Evolutionary conservation across 192 early-diverging fungal species (phyloP).

Genomic region (Backusella circina): DNA sequence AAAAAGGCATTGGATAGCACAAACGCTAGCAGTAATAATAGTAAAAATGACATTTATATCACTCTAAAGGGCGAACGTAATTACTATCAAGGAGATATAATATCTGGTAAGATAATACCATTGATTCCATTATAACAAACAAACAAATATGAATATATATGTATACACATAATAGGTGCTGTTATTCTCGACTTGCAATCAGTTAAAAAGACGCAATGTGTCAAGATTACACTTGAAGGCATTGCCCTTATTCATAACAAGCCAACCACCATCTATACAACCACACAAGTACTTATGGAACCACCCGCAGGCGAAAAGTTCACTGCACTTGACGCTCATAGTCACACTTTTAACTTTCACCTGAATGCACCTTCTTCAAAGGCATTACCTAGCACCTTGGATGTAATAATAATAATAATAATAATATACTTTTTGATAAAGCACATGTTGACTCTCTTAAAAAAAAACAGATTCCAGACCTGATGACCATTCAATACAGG

Average conservation of each 20-base stretch:
- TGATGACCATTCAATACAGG: background rate
- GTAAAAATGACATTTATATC: conserved; percentile 1
- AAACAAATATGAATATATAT: background rate
- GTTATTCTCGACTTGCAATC: background rate
- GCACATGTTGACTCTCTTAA: background rate
- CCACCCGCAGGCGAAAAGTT: background rate
- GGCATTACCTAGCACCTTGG: background rate
- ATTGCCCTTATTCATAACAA: background rate
- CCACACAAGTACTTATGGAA: background rate
- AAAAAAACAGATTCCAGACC: background rate
- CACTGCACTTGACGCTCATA: background rate
- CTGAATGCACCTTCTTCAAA: background rate
- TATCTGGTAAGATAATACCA: background rate
- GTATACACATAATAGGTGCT: background rate
- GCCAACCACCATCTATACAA: background rate
- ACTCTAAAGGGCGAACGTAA: background rate
- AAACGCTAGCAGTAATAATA: background rate
- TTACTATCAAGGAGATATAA: background rate
- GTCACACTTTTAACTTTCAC: background rate
- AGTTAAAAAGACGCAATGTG: background rate
- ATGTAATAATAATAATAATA: too few relatives aligned
- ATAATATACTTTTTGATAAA: background rate
- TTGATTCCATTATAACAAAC: too few relatives aligned
- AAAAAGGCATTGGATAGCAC: background rate
- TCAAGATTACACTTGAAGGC: background rate